Evolutionary conservation across 1,284 basidiomycete genomes (phyloP).

Genomic region (Ceratobasidium sp.): DNA sequence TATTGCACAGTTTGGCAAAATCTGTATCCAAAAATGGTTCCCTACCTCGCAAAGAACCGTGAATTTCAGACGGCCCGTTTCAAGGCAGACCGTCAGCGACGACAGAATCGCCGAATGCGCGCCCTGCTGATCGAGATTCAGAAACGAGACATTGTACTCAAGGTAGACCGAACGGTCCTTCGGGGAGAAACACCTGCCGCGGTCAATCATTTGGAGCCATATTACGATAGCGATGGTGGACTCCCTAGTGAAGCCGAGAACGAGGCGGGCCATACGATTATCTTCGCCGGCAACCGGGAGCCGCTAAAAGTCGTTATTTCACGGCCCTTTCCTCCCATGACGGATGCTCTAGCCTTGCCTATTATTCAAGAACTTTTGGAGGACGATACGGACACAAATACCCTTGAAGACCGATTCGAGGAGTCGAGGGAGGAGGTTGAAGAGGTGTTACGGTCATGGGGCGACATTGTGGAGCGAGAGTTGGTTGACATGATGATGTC

Average conservation of each 20-base stretch:
- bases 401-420: background rate
- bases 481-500: background rate
- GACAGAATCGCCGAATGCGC: background rate
- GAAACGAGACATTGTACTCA: background rate
- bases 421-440: background rate
- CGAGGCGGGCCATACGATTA: background rate
- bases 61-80: background rate
- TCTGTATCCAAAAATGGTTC: conserved; percentile 4
- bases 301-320: background rate
- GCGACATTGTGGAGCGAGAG: background rate
- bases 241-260: background rate
- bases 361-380: background rate
- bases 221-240: background rate
- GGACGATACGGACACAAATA: background rate
- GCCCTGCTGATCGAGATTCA: background rate
- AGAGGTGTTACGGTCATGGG: background rate
- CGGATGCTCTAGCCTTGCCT: background rate
- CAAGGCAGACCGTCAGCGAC: background rate
- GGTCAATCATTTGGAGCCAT: background rate
- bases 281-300: background rate
- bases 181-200: background rate
- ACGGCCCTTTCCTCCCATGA: background rate
- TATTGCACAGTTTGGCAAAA: background rate
- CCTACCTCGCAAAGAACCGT: conserved; percentile 1
- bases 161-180: background rate